These are phyloP conservation scores for Arthrobotrys sphaeroides DNA, from an alignment of 2,329 filamentous ascomycete genomes.

Conservation along the genomic window DNA sequence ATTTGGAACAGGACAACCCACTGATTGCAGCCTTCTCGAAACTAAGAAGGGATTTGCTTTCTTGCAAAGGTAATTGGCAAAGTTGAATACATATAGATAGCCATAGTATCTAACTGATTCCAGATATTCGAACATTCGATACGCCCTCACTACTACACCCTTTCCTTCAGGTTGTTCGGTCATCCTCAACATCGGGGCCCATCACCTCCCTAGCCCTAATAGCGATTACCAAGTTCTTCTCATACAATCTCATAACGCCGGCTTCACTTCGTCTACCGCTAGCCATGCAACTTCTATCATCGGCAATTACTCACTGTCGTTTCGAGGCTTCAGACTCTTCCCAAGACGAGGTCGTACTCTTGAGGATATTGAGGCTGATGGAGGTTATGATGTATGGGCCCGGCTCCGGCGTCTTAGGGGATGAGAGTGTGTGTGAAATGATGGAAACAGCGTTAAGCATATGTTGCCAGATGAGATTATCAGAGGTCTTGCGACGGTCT, in stretches of 20 bases:
- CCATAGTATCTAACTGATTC: constrained; percentile 30
- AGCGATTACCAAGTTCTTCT: constrained; percentile 94
- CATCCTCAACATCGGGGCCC: constrained; percentile 92
- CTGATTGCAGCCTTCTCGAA: constrained; percentile 94
- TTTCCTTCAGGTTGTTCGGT: constrained; percentile 95
- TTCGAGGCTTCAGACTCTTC: constrained; percentile 96
- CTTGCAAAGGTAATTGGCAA: constrained; percentile 74
- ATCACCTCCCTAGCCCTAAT: constrained; percentile 95
- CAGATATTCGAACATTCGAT: constrained; percentile 88
- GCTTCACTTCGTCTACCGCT: constrained; percentile 86
- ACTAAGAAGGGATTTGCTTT: constrained; percentile 84
- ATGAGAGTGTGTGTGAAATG: constrained; percentile 99
- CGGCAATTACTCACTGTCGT: constrained; percentile 94
- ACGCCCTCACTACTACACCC: constrained; percentile 88
- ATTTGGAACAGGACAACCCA: constrained; percentile 77
- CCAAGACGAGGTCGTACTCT: constrained; percentile 91
- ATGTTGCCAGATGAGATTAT: constrained; percentile 92
- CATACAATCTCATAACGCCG: constrained; percentile 87
- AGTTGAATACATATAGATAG: background rate
- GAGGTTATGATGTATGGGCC: constrained; percentile 96
- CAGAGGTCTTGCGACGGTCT: constrained; percentile 86
- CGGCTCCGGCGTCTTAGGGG: constrained; percentile 90
- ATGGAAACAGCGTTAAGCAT: constrained; percentile 98
- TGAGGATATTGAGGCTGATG: constrained; percentile 96
- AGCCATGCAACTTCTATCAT: constrained; percentile 93